Base-by-base conservation (phyloP, 1,284 basidiomycete species). In the Anthracocystis setariae region DNA sequence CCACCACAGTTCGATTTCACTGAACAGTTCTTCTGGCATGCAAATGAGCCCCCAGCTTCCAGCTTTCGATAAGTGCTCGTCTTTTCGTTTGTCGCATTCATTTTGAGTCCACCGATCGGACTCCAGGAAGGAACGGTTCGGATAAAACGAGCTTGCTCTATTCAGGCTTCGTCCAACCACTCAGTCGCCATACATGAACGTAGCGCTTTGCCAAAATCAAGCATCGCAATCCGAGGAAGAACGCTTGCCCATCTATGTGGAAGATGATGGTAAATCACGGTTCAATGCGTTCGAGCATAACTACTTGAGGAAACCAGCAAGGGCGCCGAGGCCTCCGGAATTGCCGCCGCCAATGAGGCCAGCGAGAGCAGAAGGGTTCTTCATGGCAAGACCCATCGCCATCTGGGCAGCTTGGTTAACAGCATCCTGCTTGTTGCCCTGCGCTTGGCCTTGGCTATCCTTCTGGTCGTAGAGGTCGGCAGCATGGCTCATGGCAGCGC, bases 381-480 rank as follows among this genome's bases (percentile, higher is more conserved):
- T 82, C 58, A 77, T 50, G 42, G 82, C 48, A 10, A 83, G 70
- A 50, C 78, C 74, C 77, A 82, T 80, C 49, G 77, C 77, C 46
- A 69, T 76, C 63, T 78, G 59, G 3, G 67, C 81, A 2, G 82
- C 83, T 52, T 66, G 65, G 66, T 82, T 80, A 56, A 84, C 78
- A 24, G 77, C 83, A 25, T 80, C 78, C 72, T 84, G 81, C 76
- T 83, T 81, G 68, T 71, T 60, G 20, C 67, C 70, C 39, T 69
- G 65, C 9, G 77, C 71, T 32, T 80, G 65, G n/a, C 83, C 83
- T 32, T 76, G 62, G 15, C 39, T 27, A 38, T 75, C 65, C 55
- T 80, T 80, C 65, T 75, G 60, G 70, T 81, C 75, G 60, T 46
- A 73, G 5, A 73, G 48, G 42, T 66, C 61, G n/a, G 61, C 67